Evolutionary conservation across 768 basidiomycete genomes (phyloP), one percentile per base, ranked within the genome.

Genomic region (Mrakia blollopis): DNA sequence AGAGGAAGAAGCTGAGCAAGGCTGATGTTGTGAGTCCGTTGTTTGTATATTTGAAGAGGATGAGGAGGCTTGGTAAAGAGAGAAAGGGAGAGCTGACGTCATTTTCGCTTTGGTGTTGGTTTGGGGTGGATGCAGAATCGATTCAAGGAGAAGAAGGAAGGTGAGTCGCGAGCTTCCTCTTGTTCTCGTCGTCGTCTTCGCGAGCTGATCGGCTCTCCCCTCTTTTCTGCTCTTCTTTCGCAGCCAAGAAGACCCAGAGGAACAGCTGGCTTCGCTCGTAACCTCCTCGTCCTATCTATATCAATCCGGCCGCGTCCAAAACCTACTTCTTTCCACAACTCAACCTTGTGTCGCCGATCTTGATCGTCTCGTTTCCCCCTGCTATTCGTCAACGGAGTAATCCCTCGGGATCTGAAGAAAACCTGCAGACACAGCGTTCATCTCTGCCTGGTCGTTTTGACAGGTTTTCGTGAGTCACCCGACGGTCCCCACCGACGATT

Each of bases 81-180:
- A 28, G 57, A 28, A n/a, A 11, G 13, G 13, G 5, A n/a, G 57
- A n/a, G 47, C 44, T 72, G 21, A 50, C 44, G 11, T 11, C 21
- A n/a, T 50, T 2, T 28, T 4, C 35, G 14, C n/a, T 39, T n/a
- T 50, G 7, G 30, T 47, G 28, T 47, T 7, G 52, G 35, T 16
- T 28, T 16, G 14, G 2, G 39, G 5, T 11, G 39, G 11, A 28
- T 70, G 41, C 52, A 72, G 72, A 28, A 41, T 6, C 37, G 37
- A 25, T 74, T 65, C 28, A 65, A 74, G 63, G 73, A 65, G 13
- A 74, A 74, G 73, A 74, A 67, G 28, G 73, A 74, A 35, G 57
- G 57, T 57, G 4, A 57, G 57, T 57, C n/a, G 57, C 57, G 57
- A 25, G 25, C 57, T n/a, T 28, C 57, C 1, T 5, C 18, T 57